Conservation (phyloP, 2,329 filamentous ascomycete species). For the Myotisia sp. region DNA sequence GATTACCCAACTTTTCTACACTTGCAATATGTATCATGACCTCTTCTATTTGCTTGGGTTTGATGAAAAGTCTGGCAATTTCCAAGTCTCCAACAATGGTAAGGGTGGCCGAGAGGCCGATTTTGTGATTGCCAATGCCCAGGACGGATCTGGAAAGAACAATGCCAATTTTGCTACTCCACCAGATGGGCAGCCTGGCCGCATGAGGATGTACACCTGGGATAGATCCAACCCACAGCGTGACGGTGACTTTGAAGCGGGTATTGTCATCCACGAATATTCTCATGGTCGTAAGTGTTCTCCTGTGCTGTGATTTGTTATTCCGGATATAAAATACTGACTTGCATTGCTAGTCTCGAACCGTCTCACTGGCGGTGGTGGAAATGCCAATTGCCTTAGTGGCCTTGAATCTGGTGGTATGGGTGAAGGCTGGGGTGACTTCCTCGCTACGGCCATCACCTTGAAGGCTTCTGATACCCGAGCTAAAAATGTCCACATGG, state of each 20-base stretch:
- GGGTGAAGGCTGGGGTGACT: constrained; percentile 12
- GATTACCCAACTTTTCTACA: constrained; percentile 11
- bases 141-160: constrained; percentile 10
- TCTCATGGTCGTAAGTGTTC: constrained; percentile 11
- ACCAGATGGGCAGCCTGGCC: constrained; percentile 10
- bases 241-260: constrained; percentile 10
- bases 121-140: constrained; percentile 10
- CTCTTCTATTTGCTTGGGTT: constrained; percentile 9
- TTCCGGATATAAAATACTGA: neutral
- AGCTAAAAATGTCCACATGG: constrained; percentile 9
- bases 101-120: constrained; percentile 9
- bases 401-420: constrained; percentile 11
- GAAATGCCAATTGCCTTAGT: constrained; percentile 8
- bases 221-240: constrained; percentile 8
- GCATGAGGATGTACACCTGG: constrained; percentile 12
- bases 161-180: constrained; percentile 12
- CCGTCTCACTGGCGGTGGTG: constrained; percentile 10
- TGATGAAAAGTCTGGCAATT: constrained; percentile 10
- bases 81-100: constrained; percentile 8
- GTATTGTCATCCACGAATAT: constrained; percentile 12
- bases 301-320: neutral
- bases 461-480: constrained; percentile 9
- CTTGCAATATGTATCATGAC: constrained; percentile 9
- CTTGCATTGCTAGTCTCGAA: constrained; percentile 8
- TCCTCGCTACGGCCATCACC: constrained; percentile 9